Percentiles rank a stretch among this genome's conserved stretches.
These are phyloP conservation scores for Candida railenensis DNA, from an alignment of 805 yeast species.

Conservation along the genomic window DNA sequence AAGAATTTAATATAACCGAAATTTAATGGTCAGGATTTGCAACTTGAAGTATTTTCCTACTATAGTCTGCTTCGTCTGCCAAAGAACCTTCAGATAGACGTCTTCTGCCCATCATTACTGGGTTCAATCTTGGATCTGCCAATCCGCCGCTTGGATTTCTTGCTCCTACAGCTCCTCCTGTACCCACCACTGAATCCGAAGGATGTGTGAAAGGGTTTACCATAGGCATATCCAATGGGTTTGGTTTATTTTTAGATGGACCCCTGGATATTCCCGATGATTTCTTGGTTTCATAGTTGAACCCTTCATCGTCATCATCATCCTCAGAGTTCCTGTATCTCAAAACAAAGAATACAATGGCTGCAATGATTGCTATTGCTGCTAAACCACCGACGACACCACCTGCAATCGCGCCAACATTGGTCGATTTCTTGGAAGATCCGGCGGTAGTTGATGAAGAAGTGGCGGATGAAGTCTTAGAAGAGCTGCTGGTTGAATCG, in stretches of 20 bases:
- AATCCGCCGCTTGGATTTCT: conserved; percentile 14
- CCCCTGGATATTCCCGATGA: conserved; percentile 15
- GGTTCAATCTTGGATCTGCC: conserved; percentile 66
- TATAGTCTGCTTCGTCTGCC: conserved; percentile 82
- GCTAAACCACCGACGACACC: conserved; percentile 46
- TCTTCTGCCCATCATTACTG: conserved; percentile 78
- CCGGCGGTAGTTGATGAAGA: conserved; percentile 10
- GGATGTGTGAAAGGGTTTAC: conserved; percentile 65
- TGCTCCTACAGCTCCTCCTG: conserved; percentile 15
- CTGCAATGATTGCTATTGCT: conserved; percentile 24
- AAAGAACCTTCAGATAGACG: conserved; percentile 82
- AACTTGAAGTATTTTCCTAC: conserved; percentile 77
- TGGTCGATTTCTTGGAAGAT: conserved; percentile 13
- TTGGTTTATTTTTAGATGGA: conserved; percentile 19
- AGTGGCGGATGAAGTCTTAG: conserved; percentile 8
- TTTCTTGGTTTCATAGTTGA: conserved; percentile 26
- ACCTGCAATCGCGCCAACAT: conserved; percentile 41
- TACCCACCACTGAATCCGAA: conserved; percentile 42
- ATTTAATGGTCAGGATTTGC: conserved; percentile 77
- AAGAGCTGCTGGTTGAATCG: conserved; percentile 7
- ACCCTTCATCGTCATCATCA: conserved; percentile 40
- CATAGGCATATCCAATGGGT: conserved; percentile 39
- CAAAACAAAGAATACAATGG: conserved; percentile 28
- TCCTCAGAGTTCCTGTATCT: conserved; percentile 27
- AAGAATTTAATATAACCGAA: background rate